These are phyloP conservation scores for Aspergillus nomiae DNA, from an alignment of 2,329 filamentous ascomycete genomes.

Conservation along the genomic window DNA sequence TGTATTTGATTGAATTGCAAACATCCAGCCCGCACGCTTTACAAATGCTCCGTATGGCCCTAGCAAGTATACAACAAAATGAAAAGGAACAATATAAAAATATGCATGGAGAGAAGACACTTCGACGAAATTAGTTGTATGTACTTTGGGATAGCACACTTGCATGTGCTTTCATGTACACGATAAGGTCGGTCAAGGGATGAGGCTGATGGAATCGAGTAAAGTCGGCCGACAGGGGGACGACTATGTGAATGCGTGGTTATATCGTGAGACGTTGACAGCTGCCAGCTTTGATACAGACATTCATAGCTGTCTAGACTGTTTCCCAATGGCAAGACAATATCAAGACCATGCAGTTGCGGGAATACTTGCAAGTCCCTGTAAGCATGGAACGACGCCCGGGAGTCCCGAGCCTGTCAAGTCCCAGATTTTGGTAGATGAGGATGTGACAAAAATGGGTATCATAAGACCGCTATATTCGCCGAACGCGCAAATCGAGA, in stretches of 20 bases:
- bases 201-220: neutral
- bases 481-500: conserved; percentile 32
- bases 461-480: conserved; percentile 42
- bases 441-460: conserved; percentile 39
- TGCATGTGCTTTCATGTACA: conserved; percentile 14
- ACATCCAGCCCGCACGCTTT: conserved; percentile 9
- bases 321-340: neutral
- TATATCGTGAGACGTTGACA: neutral
- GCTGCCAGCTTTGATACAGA: neutral
- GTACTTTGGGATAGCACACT: conserved; percentile 17
- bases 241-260: neutral
- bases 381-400: neutral
- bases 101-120: conserved; percentile 6
- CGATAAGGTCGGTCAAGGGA: conserved; percentile 4
- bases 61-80: conserved; percentile 11
- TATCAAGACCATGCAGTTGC: neutral
- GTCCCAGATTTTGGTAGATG: conserved; percentile 14
- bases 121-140: conserved; percentile 15
- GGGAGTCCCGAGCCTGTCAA: neutral
- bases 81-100: conserved; percentile 6
- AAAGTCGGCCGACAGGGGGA: neutral
- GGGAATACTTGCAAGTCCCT: neutral
- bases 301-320: neutral
- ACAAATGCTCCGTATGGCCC: conserved; percentile 10
- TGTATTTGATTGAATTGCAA: neutral